Evolutionary conservation across 2,329 filamentous ascomycete genomes (phyloP).

Genomic region (Penicillium sp.): DNA sequence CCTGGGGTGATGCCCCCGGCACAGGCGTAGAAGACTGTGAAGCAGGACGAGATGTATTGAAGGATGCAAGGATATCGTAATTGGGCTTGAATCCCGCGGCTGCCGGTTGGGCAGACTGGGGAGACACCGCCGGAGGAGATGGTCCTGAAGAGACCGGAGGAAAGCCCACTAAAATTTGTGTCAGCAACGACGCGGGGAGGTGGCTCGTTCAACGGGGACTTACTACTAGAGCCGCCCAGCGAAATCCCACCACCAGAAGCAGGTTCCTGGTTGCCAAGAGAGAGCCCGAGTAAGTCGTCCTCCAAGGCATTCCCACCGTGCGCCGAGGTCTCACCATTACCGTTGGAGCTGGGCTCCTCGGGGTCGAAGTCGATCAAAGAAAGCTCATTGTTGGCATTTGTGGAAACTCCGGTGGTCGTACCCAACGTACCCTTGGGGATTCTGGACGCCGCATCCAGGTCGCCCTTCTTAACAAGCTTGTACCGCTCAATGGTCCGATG

Average conservation of each 20-base stretch:
- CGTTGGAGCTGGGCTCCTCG: constrained; percentile 49
- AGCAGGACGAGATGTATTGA: constrained; percentile 47
- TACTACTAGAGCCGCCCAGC: constrained; percentile 64
- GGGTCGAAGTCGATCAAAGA: constrained; percentile 88
- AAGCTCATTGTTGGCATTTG: constrained; percentile 71
- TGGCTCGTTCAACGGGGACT: constrained; percentile 21
- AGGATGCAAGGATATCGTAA: constrained; percentile 57
- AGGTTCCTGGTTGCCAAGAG: constrained; percentile 69
- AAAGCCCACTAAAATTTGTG: constrained; percentile 29
- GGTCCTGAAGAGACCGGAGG: constrained; percentile 34
- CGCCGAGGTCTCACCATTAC: constrained; percentile 35
- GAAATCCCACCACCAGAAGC: constrained; percentile 79
- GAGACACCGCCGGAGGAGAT: constrained; percentile 18
- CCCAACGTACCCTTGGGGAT: constrained; percentile 79
- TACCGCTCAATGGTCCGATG: constrained; percentile 94
- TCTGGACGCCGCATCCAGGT: constrained; percentile 76
- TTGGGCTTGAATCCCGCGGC: constrained; percentile 51
- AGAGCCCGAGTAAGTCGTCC: constrained; percentile 86
- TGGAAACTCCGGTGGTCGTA: constrained; percentile 62
- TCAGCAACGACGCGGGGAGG: not conserved
- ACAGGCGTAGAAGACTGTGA: constrained; percentile 52
- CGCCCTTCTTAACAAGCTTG: constrained; percentile 92
- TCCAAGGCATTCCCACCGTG: constrained; percentile 68
- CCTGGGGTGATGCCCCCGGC: constrained; percentile 39
- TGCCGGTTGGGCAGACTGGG: constrained; percentile 40